phyloP scores from a whole-genome alignment of 2,329 filamentous ascomycete species.

The Rhynchosporium graminicola region DNA sequence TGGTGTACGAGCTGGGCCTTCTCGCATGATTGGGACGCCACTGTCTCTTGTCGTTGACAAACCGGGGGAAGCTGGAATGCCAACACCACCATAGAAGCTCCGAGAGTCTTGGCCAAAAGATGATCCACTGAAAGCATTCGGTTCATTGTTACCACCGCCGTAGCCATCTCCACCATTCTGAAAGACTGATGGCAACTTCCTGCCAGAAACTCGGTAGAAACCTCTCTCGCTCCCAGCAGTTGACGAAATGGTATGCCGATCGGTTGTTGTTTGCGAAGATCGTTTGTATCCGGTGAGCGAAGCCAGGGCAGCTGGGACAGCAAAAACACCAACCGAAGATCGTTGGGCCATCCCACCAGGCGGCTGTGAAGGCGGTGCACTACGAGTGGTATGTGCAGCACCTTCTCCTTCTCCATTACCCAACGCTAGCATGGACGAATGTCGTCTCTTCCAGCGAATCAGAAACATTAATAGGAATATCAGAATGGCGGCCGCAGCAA shows the following conservation, averaged over 20 bases:
- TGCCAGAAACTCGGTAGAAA: constrained; percentile 66
- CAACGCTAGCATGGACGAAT: constrained; percentile 45
- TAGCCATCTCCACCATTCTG: constrained; percentile 65
- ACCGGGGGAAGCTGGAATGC: constrained; percentile 25
- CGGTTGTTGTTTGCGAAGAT: constrained; percentile 38
- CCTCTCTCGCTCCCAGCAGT: constrained; percentile 53
- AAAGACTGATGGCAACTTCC: constrained; percentile 64
- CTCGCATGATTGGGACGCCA: constrained; percentile 60
- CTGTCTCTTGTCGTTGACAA: constrained; percentile 45
- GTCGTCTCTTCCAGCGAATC: constrained; percentile 54
- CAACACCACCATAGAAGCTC: constrained; percentile 43
- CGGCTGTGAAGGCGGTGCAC: constrained; percentile 30
- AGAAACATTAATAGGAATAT: constrained; percentile 56
- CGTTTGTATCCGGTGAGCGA: constrained; percentile 47
- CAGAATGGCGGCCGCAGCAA: constrained; percentile 60
- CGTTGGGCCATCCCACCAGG: constrained; percentile 49
- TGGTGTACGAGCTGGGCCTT: constrained; percentile 66
- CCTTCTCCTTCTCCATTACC: constrained; percentile 45
- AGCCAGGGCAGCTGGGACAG: constrained; percentile 52
- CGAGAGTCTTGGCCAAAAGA: constrained; percentile 58
- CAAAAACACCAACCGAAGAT: constrained; percentile 45
- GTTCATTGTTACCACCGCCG: constrained; percentile 46
- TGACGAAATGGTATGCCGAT: constrained; percentile 35
- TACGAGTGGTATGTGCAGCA: constrained; percentile 36
- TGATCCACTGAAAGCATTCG: constrained; percentile 48